A percentile compares a stretch with the other conserved stretches of the same genome.
Conservation (phyloP, 208 protist species). For the Crithidia acanthocephali region DNA sequence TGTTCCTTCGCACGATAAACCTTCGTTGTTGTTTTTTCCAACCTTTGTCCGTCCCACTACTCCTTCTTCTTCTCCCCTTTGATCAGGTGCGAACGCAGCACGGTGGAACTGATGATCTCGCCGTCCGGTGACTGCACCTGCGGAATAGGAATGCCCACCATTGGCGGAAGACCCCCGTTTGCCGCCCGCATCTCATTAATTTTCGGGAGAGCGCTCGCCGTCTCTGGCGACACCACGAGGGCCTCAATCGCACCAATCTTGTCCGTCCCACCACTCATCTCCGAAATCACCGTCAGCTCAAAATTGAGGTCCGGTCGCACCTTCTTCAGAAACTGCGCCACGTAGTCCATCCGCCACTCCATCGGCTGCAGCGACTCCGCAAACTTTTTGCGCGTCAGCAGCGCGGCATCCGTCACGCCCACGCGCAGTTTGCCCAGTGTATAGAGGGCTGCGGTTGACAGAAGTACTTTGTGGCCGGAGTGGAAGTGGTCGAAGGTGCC, state of each 20-base stretch:
- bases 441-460: conserved; percentile 78
- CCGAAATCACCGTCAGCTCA: conserved; percentile 63
- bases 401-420: conserved; percentile 61
- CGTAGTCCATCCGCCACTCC: conserved; percentile 53
- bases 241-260: conserved; percentile 68
- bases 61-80: background rate
- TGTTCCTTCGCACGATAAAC: too few species aligned
- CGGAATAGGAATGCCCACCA: conserved; percentile 65
- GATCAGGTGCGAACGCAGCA: conserved; percentile 42
- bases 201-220: conserved; percentile 41
- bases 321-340: conserved; percentile 52
- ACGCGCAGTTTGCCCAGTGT: conserved; percentile 62
- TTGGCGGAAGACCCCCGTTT: conserved; percentile 48
- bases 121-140: conserved; percentile 52
- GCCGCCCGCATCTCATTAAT: conserved; percentile 76
- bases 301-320: conserved; percentile 68
- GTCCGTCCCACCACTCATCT: conserved; percentile 77
- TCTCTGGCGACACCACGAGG: conserved; percentile 84
- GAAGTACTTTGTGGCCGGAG: conserved; percentile 87
- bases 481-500: conserved; percentile 93
- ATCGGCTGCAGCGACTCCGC: conserved; percentile 69
- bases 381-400: conserved; percentile 78
- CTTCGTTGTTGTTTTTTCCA: too few species aligned
- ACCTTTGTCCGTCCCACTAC: background rate
- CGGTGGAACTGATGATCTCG: conserved; percentile 71